Base-by-base conservation (phyloP, 2,329 filamentous ascomycete species). In the Aotearoamyces nothofagi region DNA sequence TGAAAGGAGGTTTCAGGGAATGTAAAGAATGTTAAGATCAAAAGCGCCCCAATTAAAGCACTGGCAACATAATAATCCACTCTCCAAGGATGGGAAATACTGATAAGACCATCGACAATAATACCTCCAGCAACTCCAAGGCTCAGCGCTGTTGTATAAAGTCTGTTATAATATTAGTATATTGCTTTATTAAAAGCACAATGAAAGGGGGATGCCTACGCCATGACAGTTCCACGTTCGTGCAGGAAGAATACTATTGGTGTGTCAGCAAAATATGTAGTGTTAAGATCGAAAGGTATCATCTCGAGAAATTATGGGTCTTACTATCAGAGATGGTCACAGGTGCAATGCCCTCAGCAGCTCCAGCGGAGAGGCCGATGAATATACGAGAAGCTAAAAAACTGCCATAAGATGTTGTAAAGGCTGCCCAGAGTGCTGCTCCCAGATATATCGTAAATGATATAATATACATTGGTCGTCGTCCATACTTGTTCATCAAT, bases 231-330 rank as follows among this genome's bases (percentile, higher is more conserved):
- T 4, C 67, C 67, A 29, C 67, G 56, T 29, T 70, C 63, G 35
- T 68, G 61, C 7, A 71, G 51, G 49, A 71, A 70, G 45, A 66
- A 65, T 17, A 69, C 61, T n/a, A n/a, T n/a, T n/a, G n/a, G n/a
- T n/a, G n/a, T n/a, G n/a, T n/a, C n/a, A n/a, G n/a, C n/a, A n/a
- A n/a, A n/a, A n/a, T n/a, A n/a, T n/a, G n/a, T n/a, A n/a, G n/a
- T n/a, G n/a, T n/a, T n/a, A n/a, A n/a, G n/a, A n/a, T n/a, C n/a
- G n/a, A n/a, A n/a, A n/a, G n/a, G n/a, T n/a, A n/a, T n/a, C n/a
- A n/a, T n/a, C n/a, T n/a, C n/a, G n/a, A n/a, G n/a, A n/a, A n/a
- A n/a, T n/a, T n/a, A n/a, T n/a, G n/a, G n/a, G n/a, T n/a, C n/a
- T n/a, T n/a, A n/a, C n/a, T n/a, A 39, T 71, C 66, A 2, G 66